A percentile compares a stretch with the other conserved stretches of the same genome.
Conservation (phyloP, 305 asterid genomes). For the Salvia sclarea region DNA sequence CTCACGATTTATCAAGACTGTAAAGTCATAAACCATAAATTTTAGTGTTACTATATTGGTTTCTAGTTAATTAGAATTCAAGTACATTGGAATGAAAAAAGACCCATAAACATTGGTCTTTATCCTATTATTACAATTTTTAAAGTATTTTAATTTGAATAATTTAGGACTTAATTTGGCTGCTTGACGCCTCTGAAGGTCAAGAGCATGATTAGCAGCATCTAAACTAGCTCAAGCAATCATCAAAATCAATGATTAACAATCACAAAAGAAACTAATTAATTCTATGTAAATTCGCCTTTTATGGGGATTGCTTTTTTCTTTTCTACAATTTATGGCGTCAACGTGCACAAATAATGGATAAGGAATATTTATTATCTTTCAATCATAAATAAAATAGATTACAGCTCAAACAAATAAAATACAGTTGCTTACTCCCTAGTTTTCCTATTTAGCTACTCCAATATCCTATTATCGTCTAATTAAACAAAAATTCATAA, state of each 20-base stretch:
- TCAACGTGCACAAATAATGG: constrained; percentile 36
- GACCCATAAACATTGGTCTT: not conserved
- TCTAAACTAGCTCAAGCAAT: constrained; percentile 35
- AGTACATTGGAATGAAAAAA: not conserved
- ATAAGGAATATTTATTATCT: constrained; percentile 19
- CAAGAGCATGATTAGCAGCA: constrained; percentile 33
- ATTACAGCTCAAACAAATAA: not conserved
- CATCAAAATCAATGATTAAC: constrained; percentile 38
- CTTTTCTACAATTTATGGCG: not conserved
- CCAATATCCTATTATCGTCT: not conserved
- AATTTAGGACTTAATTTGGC: not conserved
- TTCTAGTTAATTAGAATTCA: too few species aligned
- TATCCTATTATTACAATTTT: not conserved
- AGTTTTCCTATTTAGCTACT: not conserved
- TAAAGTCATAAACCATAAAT: too few species aligned
- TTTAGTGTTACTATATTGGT: too few species aligned
- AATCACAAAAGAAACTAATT: constrained; percentile 17
- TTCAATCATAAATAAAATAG: not conserved
- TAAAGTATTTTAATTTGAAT: not conserved
- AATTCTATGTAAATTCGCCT: constrained; percentile 24
- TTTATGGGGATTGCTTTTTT: constrained; percentile 25
- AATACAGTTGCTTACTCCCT: not conserved
- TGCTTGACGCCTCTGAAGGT: constrained; percentile 2
- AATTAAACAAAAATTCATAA: too few species aligned
- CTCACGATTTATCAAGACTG: too few species aligned